A percentile compares a stretch with the other conserved stretches of the same genome.
Conservation (phyloP, 345 rosid genomes). For the Acer saccharum region DNA sequence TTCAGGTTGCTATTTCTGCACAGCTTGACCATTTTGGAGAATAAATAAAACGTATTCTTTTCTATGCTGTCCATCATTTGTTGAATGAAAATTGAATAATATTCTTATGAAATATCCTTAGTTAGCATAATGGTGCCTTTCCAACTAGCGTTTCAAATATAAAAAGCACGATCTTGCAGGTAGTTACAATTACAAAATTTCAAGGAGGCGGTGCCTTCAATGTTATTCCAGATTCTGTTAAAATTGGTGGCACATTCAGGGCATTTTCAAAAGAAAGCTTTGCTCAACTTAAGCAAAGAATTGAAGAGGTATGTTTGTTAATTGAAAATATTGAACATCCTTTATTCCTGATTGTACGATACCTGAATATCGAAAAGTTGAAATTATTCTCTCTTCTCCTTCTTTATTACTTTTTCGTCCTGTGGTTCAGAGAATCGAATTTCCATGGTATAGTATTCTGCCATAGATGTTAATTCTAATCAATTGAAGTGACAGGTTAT, state of each 20-base stretch:
- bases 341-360: not conserved
- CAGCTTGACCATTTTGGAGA: not conserved
- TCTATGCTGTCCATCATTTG: not conserved
- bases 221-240: slow-evolving; percentile 79
- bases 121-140: not conserved
- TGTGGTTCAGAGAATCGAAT: too few species aligned
- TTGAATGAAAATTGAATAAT: not conserved
- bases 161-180: slow-evolving; percentile 44
- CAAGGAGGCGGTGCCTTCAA: slow-evolving; percentile 77
- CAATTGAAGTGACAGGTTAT: slow-evolving; percentile 19
- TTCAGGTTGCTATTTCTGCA: too few species aligned
- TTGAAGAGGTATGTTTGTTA: slow-evolving; percentile 56
- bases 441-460: not conserved
- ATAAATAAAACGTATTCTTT: not conserved
- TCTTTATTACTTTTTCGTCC: too few species aligned
- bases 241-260: slow-evolving; percentile 81
- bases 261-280: slow-evolving; percentile 60
- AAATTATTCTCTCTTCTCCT: not conserved
- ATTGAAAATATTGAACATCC: not conserved
- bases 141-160: not conserved
- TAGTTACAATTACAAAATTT: slow-evolving; percentile 64
- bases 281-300: slow-evolving; percentile 52
- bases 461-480: not conserved
- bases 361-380: slow-evolving; percentile 9
- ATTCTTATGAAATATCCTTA: not conserved